Evolutionary conservation across 2,329 filamentous ascomycete species (phyloP), one percentile per base, ranked within the genome.

Genomic region (Dactylellina drechsleri): DNA sequence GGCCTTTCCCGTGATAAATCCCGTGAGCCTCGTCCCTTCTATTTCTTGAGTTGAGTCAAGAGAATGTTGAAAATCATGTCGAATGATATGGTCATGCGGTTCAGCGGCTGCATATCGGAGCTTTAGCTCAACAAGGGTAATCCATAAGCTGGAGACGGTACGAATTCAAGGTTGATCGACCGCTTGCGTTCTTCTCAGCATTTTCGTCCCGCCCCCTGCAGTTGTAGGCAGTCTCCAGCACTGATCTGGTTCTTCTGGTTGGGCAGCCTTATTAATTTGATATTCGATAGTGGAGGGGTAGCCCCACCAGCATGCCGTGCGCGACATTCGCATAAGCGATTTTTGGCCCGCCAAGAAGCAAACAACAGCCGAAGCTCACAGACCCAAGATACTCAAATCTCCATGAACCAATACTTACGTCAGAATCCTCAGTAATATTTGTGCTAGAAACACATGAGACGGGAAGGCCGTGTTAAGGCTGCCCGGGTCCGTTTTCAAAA

Each of bases 31-130:
- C 65, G 64, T 58, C 23, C 53, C 65, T 54, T 47, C 43, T 52
- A 18, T 12, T 40, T 66, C 36, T 61, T 47, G n/a, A 54, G 18
- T 49, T 23, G 28, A 66, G 68, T 28, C 57, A 7, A 49, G 65
- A 64, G 52, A 75, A 68, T 59, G 71, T 52, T 50, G 53, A 67
- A 40, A 59, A 43, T 58, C 62, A 53, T 58, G 52, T 58, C 71
- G 58, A 75, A 68, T 75, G 71, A 75, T 75, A 68, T 75, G 71
- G 71, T 75, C 71, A 75, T 75, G 71, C 71, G 71, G 58, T 70
- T 70, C 56, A 31, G 66, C 57, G 50, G 41, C 31, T 60, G 59
- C 50, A 70, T 70, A 70, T 58, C 66, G 45, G 71, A 68, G 45
- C 61, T 67, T 64, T 54, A 68, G 71, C 71, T 65, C 47, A 41